These are phyloP conservation scores for Arthroderma uncinatum DNA, from an alignment of 2,329 filamentous ascomycete genomes.

Conservation along the genomic window DNA sequence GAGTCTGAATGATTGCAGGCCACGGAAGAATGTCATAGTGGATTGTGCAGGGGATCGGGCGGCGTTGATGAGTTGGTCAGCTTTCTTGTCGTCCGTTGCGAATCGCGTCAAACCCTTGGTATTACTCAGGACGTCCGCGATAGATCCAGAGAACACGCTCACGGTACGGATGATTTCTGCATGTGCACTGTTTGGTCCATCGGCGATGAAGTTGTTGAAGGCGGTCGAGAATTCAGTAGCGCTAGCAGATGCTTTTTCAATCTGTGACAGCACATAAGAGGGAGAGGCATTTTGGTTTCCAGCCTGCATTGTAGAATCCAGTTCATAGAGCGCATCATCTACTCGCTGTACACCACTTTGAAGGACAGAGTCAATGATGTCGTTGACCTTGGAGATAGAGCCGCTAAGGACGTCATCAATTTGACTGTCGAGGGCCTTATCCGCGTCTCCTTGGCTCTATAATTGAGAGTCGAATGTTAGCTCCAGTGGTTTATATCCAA, in stretches of 20 bases:
- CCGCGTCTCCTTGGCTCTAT: constrained; percentile 59
- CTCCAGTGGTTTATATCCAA: not conserved
- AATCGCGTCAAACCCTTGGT: constrained; percentile 90
- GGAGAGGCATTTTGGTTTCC: constrained; percentile 97
- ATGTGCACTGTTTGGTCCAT: constrained; percentile 82
- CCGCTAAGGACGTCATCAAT: constrained; percentile 81
- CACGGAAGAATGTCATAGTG: constrained; percentile 89
- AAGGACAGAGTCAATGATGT: constrained; percentile 92
- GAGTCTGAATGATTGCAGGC: constrained; percentile 83
- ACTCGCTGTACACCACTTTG: constrained; percentile 87
- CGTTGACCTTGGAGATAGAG: constrained; percentile 86
- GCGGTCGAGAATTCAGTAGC: constrained; percentile 96
- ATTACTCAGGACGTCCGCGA: constrained; percentile 90
- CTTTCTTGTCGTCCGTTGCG: constrained; percentile 90
- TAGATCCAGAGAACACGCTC: constrained; percentile 76
- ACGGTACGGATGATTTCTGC: constrained; percentile 87
- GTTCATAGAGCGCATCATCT: constrained; percentile 90
- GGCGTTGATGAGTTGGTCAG: constrained; percentile 69
- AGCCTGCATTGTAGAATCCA: constrained; percentile 95
- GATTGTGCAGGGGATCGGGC: constrained; percentile 75
- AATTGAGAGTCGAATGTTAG: constrained; percentile 5
- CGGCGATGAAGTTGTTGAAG: constrained; percentile 97
- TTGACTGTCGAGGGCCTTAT: constrained; percentile 74
- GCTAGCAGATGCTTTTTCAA: constrained; percentile 88
- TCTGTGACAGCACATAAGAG: constrained; percentile 86